phyloP scores from a whole-genome alignment of 2,329 filamentous ascomycete genomes.

The Cercospora sojina region DNA sequence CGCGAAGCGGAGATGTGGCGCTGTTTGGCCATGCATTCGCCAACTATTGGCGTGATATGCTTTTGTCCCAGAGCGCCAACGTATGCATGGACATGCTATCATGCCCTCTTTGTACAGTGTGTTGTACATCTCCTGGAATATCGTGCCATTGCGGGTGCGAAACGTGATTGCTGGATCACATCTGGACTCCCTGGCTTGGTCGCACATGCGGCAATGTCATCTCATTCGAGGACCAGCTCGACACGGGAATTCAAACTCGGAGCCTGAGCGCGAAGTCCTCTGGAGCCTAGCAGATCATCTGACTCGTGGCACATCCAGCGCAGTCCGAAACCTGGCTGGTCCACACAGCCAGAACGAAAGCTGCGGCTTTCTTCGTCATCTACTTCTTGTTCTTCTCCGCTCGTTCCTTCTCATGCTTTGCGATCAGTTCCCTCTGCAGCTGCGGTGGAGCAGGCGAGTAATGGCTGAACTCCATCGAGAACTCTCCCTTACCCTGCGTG shows the following conservation, averaged over 20 bases:
- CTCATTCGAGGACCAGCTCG: too few species aligned
- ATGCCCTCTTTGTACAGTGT: not conserved
- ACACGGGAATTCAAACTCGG: too few species aligned
- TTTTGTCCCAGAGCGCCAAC: not conserved
- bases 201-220: too few species aligned
- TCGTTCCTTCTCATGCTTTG: conserved; percentile 66
- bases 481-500: conserved; percentile 98
- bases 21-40: conserved; percentile 4
- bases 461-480: conserved; percentile 98
- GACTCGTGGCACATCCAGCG: not conserved
- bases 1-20: conserved; percentile 13
- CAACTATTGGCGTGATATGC: not conserved
- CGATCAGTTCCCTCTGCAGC: conserved; percentile 75
- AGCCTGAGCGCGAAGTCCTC: not conserved
- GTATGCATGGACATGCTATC: not conserved
- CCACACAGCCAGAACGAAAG: not conserved
- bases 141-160: not conserved
- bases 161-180: not conserved
- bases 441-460: conserved; percentile 85
- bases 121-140: not conserved
- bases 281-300: not conserved
- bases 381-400: conserved; percentile 63
- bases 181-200: not conserved
- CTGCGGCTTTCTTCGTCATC: not conserved
- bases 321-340: not conserved